These are phyloP conservation scores for Ampelomyces quisqualis DNA, from an alignment of 2,329 filamentous ascomycete species.

Conservation along the genomic window DNA sequence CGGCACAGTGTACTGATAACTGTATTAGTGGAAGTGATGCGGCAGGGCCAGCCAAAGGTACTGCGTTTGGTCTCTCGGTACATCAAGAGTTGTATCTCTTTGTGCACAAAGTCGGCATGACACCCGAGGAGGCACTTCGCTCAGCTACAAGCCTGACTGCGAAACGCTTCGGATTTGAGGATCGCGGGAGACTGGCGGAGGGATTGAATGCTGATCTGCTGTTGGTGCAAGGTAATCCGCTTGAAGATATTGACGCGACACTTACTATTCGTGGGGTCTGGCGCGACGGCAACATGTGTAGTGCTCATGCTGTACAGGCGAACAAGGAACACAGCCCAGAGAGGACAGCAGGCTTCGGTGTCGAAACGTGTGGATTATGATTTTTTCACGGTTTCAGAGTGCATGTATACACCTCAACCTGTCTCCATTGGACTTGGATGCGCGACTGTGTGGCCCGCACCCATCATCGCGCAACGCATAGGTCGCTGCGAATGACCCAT, in stretches of 20 bases:
- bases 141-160: constrained; percentile 47
- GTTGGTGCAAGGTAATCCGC: constrained; percentile 48
- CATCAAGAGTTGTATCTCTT: constrained; percentile 49
- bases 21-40: constrained; percentile 46
- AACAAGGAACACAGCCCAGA: too few species aligned
- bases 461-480: constrained; percentile 64
- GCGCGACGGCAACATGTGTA: constrained; percentile 43
- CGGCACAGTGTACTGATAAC: constrained; percentile 5
- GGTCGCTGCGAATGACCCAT: constrained; percentile 84
- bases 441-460: too few species aligned
- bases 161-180: constrained; percentile 44
- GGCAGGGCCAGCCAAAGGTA: constrained; percentile 47
- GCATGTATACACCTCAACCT: too few species aligned
- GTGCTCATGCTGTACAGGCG: constrained; percentile 29
- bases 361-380: too few species aligned
- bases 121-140: constrained; percentile 45
- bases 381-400: too few species aligned
- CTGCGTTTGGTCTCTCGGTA: constrained; percentile 46
- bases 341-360: too few species aligned
- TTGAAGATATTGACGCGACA: constrained; percentile 45
- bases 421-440: too few species aligned
- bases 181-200: constrained; percentile 45
- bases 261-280: constrained; percentile 49
- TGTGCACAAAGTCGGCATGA: constrained; percentile 47
- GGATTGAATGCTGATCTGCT: constrained; percentile 48